Percentiles rank a stretch among this genome's conserved stretches.
Evolutionary conservation across 148 eudicot genomes (phyloP).

Genomic region (Chenopodium album): DNA sequence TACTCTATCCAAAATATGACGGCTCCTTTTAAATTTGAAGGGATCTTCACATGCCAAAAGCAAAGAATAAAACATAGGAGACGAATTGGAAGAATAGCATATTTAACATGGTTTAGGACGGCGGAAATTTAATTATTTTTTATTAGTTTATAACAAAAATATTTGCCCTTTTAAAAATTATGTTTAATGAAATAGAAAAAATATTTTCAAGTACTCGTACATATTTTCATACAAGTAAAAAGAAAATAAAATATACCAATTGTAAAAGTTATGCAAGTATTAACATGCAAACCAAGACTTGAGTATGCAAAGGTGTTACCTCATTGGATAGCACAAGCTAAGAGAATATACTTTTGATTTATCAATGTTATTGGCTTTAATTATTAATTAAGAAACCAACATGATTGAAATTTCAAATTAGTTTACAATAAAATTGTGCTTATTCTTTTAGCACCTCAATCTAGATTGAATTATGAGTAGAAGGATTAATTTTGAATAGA

Average conservation of each 20-base stretch:
- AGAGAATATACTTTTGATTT: constrained; percentile 6
- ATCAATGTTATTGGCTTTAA: no score
- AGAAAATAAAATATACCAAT: no score
- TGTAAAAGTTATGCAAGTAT: background rate
- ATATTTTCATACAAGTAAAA: background rate
- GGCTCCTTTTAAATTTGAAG: constrained; percentile 25
- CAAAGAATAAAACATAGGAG: constrained; percentile 22
- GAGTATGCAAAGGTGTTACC: no score
- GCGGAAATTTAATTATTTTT: background rate
- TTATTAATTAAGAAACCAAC: no score
- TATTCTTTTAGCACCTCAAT: no score
- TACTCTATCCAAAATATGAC: constrained; percentile 26
- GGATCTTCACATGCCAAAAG: constrained; percentile 29
- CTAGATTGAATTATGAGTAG: no score
- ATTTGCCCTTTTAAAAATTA: background rate
- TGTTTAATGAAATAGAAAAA: no score
- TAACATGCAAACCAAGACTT: no score
- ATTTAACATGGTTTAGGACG: background rate
- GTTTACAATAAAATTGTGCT: no score
- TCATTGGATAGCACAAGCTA: background rate
- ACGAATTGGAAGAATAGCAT: background rate
- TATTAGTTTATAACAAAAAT: no score
- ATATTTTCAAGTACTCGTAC: background rate
- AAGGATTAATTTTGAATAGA: no score
- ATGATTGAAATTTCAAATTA: no score